Evolutionary conservation across 352 stramenopile species (phyloP).

Genomic region (Peronospora belbahrii): DNA sequence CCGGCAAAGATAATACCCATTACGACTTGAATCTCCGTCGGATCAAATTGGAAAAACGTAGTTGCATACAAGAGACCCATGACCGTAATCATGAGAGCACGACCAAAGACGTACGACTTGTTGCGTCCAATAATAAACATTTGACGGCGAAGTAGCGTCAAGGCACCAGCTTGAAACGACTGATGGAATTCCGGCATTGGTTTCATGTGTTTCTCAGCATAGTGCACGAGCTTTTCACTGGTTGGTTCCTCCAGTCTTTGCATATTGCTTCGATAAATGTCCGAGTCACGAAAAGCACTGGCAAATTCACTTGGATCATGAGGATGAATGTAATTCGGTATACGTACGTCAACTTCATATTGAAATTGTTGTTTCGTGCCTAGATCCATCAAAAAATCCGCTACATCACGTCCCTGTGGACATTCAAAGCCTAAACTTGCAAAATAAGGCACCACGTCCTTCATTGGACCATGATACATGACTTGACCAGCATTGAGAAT

Average conservation of each 20-base stretch:
- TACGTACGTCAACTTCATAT: constrained; percentile 12
- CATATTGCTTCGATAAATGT: neutral
- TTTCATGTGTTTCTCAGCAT: neutral
- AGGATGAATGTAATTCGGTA: constrained; percentile 8
- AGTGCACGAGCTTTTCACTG: no score
- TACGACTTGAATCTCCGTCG: constrained; percentile 26
- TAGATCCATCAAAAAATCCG: constrained; percentile 34
- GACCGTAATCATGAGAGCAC: constrained; percentile 31
- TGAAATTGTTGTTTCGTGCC: constrained; percentile 30
- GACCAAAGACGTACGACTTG: constrained; percentile 20
- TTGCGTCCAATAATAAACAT: constrained; percentile 35
- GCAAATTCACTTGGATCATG: neutral
- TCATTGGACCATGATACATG: constrained; percentile 32
- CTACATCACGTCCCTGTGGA: constrained; percentile 22
- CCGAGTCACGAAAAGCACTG: constrained; percentile 20
- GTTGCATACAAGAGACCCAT: constrained; percentile 39
- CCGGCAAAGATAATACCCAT: no score
- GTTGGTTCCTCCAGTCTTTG: neutral
- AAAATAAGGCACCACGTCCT: constrained; percentile 31
- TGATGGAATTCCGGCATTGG: constrained; percentile 31
- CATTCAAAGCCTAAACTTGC: constrained; percentile 24
- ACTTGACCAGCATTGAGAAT: constrained; percentile 39
- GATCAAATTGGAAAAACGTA: constrained; percentile 40
- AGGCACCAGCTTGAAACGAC: constrained; percentile 14
- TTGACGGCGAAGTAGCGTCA: constrained; percentile 49